A percentile compares a stretch with the other conserved stretches of the same genome.
These are phyloP conservation scores for Apiospora rasikravindrae DNA, from an alignment of 2,329 filamentous ascomycete genomes.

Conservation along the genomic window DNA sequence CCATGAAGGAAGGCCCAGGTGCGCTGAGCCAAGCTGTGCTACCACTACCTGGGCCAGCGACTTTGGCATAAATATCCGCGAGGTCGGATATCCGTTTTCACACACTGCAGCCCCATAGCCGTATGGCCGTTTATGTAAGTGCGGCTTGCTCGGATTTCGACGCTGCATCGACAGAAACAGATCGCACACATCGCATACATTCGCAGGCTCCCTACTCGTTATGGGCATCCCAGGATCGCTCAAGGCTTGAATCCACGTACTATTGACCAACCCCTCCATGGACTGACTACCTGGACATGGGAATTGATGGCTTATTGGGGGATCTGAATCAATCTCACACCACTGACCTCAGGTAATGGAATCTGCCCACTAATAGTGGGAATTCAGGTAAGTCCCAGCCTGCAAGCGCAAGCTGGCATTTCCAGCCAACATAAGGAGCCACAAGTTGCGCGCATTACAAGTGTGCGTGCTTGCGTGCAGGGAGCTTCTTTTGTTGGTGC, in stretches of 20 bases:
- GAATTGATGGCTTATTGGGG: not conserved
- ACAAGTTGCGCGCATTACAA: not conserved
- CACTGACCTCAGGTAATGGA: not conserved
- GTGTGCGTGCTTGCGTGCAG: not conserved
- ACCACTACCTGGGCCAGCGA: not conserved
- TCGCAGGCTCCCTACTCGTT: not conserved
- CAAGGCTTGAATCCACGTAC: not conserved
- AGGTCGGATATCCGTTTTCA: not conserved
- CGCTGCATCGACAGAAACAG: not conserved
- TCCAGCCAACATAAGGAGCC: not conserved
- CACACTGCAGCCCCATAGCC: not conserved
- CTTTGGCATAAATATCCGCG: not conserved
- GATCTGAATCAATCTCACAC: not conserved
- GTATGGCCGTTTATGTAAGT: not conserved
- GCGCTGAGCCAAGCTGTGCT: not conserved
- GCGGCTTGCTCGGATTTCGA: not conserved
- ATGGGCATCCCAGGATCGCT: not conserved
- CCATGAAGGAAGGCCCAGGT: not conserved
- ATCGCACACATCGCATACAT: not conserved
- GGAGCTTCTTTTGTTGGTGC: not conserved
- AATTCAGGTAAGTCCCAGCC: not conserved
- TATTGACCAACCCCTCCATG: not conserved
- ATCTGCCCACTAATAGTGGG: not conserved
- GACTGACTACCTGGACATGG: not conserved
- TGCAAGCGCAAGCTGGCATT: conserved; percentile 7